These are phyloP conservation scores for Camellia oleifera DNA, from an alignment of 179 eudicot species.

Conservation along the genomic window DNA sequence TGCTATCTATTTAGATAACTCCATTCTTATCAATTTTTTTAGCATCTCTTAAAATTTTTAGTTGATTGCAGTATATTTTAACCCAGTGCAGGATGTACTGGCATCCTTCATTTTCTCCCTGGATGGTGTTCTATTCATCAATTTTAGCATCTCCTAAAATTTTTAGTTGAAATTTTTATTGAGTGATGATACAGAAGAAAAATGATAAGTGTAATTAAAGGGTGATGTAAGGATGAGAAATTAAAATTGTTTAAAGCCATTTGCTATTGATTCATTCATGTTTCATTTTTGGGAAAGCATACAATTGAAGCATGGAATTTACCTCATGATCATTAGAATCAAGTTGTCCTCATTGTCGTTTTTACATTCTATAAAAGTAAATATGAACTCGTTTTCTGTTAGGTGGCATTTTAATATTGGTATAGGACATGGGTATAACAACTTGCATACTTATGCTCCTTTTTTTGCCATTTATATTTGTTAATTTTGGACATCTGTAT, in stretches of 20 bases:
- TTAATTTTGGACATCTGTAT: background rate
- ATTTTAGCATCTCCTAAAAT: background rate
- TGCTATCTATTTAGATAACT: background rate
- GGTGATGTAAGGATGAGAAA: background rate
- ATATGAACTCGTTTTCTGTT: background rate
- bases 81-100: background rate
- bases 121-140: background rate
- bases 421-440: background rate
- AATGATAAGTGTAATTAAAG: background rate
- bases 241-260: background rate
- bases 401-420: background rate
- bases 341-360: background rate
- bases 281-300: background rate
- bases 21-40: background rate
- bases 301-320: background rate
- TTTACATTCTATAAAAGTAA: background rate
- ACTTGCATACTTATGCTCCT: background rate
- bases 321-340: background rate
- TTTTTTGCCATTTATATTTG: background rate
- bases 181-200: background rate
- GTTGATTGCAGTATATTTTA: background rate
- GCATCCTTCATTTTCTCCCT: background rate
- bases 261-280: background rate
- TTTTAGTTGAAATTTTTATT: background rate
- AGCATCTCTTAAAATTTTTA: background rate